Percentiles rank a stretch among this genome's conserved stretches.
phyloP scores from a whole-genome alignment of 805 yeast species.

The Brettanomyces custersianus region DNA sequence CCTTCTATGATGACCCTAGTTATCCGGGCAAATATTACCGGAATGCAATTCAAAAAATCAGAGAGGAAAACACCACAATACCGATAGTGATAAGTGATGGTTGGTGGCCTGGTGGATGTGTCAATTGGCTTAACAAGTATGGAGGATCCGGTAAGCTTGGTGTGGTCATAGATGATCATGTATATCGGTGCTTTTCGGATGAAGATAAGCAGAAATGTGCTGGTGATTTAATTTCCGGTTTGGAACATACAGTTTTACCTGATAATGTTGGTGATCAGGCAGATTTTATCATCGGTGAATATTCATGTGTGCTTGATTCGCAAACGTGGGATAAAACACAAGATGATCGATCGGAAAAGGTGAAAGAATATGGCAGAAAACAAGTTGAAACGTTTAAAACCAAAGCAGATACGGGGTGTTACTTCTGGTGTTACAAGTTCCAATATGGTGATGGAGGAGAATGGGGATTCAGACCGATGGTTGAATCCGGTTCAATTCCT shows the following conservation, averaged over 20 bases:
- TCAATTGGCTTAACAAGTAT: conserved; percentile 45
- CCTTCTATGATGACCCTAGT: conserved; percentile 44
- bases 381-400: conserved; percentile 39
- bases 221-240: conserved; percentile 49
- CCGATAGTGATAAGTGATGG: conserved; percentile 87
- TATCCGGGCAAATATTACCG: conserved; percentile 54
- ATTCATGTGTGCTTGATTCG: conserved; percentile 78
- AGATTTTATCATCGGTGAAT: conserved; percentile 83
- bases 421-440: conserved; percentile 88
- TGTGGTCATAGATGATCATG: conserved; percentile 74
- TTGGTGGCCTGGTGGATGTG: conserved; percentile 85
- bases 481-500: conserved; percentile 49
- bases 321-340: conserved; percentile 53
- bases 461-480: conserved; percentile 86
- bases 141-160: conserved; percentile 37
- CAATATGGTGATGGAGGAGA: conserved; percentile 90
- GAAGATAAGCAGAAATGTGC: conserved; percentile 61
- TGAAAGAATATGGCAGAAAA: conserved; percentile 50
- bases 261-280: conserved; percentile 31
- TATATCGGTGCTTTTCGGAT: conserved; percentile 79
- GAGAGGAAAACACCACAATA: conserved; percentile 42
- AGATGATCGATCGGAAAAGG: conserved; percentile 43
- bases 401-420: conserved; percentile 62
- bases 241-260: conserved; percentile 40
- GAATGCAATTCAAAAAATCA: conserved; percentile 52